Evolutionary conservation across 305 asterid genomes (phyloP), one percentile per base, ranked within the genome.

Genomic region (Fraxinus sp.): DNA sequence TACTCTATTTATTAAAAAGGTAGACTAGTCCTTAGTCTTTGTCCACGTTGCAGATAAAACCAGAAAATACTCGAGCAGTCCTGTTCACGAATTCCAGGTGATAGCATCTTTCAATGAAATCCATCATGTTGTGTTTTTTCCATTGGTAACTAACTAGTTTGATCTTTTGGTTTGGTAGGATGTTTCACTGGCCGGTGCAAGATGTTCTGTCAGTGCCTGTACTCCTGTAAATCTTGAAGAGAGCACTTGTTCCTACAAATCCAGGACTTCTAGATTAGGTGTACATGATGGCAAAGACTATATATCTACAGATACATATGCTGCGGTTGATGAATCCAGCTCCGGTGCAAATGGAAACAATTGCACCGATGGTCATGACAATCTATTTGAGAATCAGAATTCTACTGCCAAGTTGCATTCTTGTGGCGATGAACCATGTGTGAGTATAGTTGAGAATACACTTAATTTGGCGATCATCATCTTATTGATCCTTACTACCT

Each of bases 131-230:
- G 1, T 76, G 78, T 84, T 79, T 39, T 83, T 77, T 46, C 64
- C 77, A 77, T 59, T 74, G 52, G 77, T 84, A 77, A 80, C 71
- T 57, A 71, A 77, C 79, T 72, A 35, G 52, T 36, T 82, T n/a
- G 26, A 33, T 72, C 77, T 84, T 83, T 75, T 81, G 70, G 75
- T 81, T 87, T 84, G 88, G 75, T 86, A 92, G 97, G 94, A 88
- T 83, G 89, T 80, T 87, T 90, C 93, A 52, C 94, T 93, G 59
- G 92, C 90, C 83, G 90, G 86, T 81, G 88, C 95, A 78, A 88
- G 93, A 92, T 90, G 88, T 85, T 80, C 83, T 7, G 52, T 77
- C 62, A 88, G 82, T 85, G 90, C 87, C 79, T 82, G 83, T 84
- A 52, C 88, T 83, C 86, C 86, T 77, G 84, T 84, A 80, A 87